Evolutionary conservation across 306 rosid species (phyloP).

Genomic region (Hippophae rhamnoides): DNA sequence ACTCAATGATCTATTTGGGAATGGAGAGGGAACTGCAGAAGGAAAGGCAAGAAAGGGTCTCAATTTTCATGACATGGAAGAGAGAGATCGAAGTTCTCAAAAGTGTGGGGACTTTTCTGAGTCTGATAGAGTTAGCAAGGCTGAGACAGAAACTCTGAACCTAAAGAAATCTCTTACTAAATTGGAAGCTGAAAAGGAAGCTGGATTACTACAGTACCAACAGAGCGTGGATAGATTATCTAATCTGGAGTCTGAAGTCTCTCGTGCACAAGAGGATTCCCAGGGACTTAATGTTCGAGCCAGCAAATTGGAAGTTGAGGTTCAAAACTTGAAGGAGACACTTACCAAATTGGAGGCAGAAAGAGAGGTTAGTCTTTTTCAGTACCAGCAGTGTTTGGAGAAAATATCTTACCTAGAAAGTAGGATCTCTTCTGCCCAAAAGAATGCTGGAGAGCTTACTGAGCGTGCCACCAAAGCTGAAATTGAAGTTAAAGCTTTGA

Average conservation of each 20-base stretch:
- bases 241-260: constrained; percentile 64
- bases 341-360: constrained; percentile 46
- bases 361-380: constrained; percentile 59
- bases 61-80: constrained; percentile 46
- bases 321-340: constrained; percentile 53
- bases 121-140: constrained; percentile 51
- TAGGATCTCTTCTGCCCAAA: constrained; percentile 38
- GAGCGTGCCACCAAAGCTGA: constrained; percentile 60
- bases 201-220: constrained; percentile 66
- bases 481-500: constrained; percentile 47
- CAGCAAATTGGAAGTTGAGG: constrained; percentile 68
- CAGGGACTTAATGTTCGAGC: constrained; percentile 55
- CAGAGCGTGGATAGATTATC: constrained; percentile 64
- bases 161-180: constrained; percentile 65
- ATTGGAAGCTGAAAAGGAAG: constrained; percentile 87
- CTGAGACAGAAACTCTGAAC: constrained; percentile 67
- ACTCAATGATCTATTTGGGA: constrained; percentile 42
- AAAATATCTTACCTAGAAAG: constrained; percentile 66
- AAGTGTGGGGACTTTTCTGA: constrained; percentile 32
- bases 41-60: constrained; percentile 61
- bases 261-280: constrained; percentile 49
- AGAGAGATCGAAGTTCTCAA: constrained; percentile 25
- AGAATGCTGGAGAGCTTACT: constrained; percentile 47
- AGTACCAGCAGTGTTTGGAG: constrained; percentile 63
- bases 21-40: constrained; percentile 36